Percentiles rank a stretch among this genome's conserved stretches.
Conservation (phyloP, 306 rosid genomes). For the Morella rubra region DNA sequence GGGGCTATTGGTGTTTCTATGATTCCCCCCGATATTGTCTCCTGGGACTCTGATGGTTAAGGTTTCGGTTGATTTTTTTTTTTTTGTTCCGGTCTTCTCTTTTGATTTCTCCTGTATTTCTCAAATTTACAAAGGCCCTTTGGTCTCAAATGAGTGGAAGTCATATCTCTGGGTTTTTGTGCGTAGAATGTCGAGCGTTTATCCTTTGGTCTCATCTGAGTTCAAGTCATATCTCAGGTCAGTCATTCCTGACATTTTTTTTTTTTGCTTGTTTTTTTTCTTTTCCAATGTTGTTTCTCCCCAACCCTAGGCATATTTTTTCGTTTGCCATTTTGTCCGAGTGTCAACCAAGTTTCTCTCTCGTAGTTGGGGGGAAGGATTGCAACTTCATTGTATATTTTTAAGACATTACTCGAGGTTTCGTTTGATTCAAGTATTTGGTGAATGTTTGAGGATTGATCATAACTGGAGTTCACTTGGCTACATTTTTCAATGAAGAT, state of each 20-base stretch:
- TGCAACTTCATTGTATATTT: conserved; percentile 13
- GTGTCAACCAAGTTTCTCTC: conserved; percentile 8
- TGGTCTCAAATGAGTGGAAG: too few species aligned
- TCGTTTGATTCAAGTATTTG: not conserved
- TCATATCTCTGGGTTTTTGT: too few species aligned
- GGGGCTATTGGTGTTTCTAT: too few species aligned
- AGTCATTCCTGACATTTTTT: not conserved
- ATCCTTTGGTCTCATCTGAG: not conserved
- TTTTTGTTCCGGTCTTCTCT: too few species aligned
- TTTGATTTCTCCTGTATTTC: too few species aligned
- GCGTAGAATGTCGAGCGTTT: too few species aligned
- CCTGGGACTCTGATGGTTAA: too few species aligned
- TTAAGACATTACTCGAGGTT: not conserved
- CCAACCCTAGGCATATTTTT: conserved; percentile 42
- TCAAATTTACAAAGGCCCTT: too few species aligned
- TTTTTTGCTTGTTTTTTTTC: conserved; percentile 11
- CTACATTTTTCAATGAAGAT: not conserved
- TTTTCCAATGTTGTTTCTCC: not conserved
- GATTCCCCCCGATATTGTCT: too few species aligned
- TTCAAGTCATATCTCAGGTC: not conserved
- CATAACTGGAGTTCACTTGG: not conserved
- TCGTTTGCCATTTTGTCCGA: conserved; percentile 44
- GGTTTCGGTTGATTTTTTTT: too few species aligned
- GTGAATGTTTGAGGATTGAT: conserved; percentile 1
- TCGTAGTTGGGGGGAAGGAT: conserved; percentile 13